Conservation (phyloP, 2,329 filamentous ascomycete genomes). For the Triangularia verruculosa region DNA sequence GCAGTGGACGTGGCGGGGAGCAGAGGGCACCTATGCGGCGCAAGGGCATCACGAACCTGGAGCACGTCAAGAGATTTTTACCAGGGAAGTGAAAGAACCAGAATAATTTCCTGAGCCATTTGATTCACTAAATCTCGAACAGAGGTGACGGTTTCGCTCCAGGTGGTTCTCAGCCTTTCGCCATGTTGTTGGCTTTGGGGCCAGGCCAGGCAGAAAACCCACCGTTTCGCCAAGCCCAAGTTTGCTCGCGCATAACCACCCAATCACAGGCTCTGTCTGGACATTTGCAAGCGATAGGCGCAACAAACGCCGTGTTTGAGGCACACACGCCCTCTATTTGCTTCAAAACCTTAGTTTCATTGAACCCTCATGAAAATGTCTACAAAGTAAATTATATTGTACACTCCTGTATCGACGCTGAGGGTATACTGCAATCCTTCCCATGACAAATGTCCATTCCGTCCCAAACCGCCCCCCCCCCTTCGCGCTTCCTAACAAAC, state of each 20-base stretch:
- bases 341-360: conserved; percentile 4
- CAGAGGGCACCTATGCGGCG: background rate
- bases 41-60: background rate
- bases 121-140: background rate
- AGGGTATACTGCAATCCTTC: conserved; percentile 6
- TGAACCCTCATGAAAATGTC: background rate
- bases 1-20: background rate
- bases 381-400: conserved; percentile 13
- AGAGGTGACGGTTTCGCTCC: background rate
- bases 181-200: background rate
- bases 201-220: conserved; percentile 18
- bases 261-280: background rate
- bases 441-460: background rate
- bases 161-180: conserved; percentile 11
- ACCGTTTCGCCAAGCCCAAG: conserved; percentile 8
- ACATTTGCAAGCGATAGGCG: conserved; percentile 17
- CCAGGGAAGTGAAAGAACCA: background rate
- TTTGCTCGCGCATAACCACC: conserved; percentile 4
- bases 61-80: background rate
- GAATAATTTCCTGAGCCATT: background rate
- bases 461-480: background rate
- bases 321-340: background rate
- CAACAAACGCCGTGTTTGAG: conserved; percentile 8
- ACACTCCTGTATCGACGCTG: conserved; percentile 2
- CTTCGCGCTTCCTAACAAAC: background rate